Conservation (phyloP, 164 flowering plant species). For the Vitis cinerea region DNA sequence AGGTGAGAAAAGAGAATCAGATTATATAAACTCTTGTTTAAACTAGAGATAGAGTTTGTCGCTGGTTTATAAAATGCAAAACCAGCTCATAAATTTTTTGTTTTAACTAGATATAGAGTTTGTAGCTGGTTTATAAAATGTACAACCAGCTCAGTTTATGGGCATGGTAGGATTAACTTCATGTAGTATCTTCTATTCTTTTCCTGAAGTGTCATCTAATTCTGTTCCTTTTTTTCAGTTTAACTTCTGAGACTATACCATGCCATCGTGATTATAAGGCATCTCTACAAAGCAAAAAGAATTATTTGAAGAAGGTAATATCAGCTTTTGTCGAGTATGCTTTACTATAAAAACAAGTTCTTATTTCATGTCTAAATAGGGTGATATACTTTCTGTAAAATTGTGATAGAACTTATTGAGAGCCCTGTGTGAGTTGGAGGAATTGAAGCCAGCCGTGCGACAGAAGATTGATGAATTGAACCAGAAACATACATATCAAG, state of each 20-base stretch:
- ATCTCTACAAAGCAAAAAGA: constrained; percentile 43
- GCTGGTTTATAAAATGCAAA: background rate
- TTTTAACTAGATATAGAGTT: background rate
- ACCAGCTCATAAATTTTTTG: background rate
- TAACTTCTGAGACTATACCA: constrained; percentile 89
- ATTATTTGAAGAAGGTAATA: constrained; percentile 53
- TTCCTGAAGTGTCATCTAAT: background rate
- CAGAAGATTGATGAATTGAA: constrained; percentile 52
- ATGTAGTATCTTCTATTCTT: background rate
- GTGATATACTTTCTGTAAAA: background rate
- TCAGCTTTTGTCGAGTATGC: background rate
- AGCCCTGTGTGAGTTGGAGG: constrained; percentile 75
- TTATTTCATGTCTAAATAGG: background rate
- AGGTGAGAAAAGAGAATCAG: constrained; percentile 44
- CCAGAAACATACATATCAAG: constrained; percentile 36
- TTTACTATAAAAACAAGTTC: background rate
- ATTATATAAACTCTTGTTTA: background rate
- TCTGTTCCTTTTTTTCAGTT: constrained; percentile 44
- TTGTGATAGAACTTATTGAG: constrained; percentile 53
- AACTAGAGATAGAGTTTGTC: background rate
- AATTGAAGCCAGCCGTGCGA: constrained; percentile 65
- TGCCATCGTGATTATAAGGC: constrained; percentile 71
- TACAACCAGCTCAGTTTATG: background rate
- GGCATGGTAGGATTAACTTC: background rate
- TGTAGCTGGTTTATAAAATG: background rate